Evolutionary conservation across 1,139 yeast genomes (phyloP).

Genomic region (Debaryomycetaceae sp.): DNA sequence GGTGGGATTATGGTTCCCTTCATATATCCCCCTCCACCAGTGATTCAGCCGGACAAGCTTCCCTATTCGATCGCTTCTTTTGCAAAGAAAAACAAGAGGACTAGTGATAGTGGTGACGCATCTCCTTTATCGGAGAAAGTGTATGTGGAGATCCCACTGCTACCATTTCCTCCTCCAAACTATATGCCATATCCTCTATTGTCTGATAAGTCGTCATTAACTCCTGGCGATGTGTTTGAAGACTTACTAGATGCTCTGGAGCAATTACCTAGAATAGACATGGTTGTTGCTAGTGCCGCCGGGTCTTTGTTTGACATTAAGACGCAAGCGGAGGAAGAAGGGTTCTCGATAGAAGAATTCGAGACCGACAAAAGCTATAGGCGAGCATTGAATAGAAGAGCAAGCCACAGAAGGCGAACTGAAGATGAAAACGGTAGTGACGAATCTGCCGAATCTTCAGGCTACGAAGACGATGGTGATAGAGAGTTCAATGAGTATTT

Average conservation of each 20-base stretch:
- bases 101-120: constrained; percentile 1
- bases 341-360: constrained; percentile 21
- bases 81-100: not conserved
- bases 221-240: constrained; percentile 37
- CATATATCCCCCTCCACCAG: constrained; percentile 45
- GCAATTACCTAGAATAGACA: constrained; percentile 39
- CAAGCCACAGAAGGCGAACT: not conserved
- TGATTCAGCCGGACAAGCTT: constrained; percentile 22
- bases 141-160: constrained; percentile 36
- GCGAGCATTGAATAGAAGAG: not conserved
- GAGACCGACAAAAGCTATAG: constrained; percentile 8
- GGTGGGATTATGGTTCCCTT: constrained; percentile 46
- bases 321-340: constrained; percentile 33
- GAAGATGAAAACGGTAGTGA: constrained; percentile 3
- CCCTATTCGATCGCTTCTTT: constrained; percentile 17
- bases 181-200: constrained; percentile 48
- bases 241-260: constrained; percentile 38
- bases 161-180: constrained; percentile 48
- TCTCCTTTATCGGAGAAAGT: constrained; percentile 2
- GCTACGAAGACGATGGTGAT: constrained; percentile 1
- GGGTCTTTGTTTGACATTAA: constrained; percentile 41
- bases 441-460: not conserved
- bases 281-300: constrained; percentile 51
- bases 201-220: constrained; percentile 33
- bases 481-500: constrained; percentile 9